Evolutionary conservation across 495 filamentous ascomycete genomes (phyloP).

Genomic region (Cudoniella acicularis): DNA sequence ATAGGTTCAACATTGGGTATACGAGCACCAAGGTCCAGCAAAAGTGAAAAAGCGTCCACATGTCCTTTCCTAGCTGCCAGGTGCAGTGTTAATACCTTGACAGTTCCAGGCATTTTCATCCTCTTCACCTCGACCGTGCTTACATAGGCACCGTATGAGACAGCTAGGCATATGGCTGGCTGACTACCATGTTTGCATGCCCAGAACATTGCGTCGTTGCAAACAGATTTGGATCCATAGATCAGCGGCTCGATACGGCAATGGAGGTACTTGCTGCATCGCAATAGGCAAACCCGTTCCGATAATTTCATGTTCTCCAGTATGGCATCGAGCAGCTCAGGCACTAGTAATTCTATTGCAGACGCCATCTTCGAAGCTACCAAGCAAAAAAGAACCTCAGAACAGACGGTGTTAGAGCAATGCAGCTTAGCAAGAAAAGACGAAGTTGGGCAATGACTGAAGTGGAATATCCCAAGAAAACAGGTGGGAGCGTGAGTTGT

Average conservation of each 20-base stretch:
- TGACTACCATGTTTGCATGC: not conserved
- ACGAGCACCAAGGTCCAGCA: not conserved
- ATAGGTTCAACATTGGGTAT: not conserved
- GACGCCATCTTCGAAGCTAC: no score
- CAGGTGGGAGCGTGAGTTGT: no score
- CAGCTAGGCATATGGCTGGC: not conserved
- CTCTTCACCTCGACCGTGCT: not conserved
- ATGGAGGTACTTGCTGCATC: not conserved
- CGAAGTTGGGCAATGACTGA: no score
- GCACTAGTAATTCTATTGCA: not conserved
- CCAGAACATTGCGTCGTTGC: not conserved
- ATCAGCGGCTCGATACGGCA: not conserved
- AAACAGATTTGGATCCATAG: not conserved
- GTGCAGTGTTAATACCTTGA: not conserved
- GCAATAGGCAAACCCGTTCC: not conserved
- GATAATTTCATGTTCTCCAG: not conserved
- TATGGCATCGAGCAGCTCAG: not conserved
- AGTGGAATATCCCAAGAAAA: no score
- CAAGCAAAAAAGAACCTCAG: no score
- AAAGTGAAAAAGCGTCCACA: not conserved
- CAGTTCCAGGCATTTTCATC: not conserved
- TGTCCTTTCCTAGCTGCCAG: not conserved
- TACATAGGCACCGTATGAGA: not conserved
- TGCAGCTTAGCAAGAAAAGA: no score
- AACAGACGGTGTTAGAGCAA: no score